Conservation (phyloP, 305 asterid genomes). For the Stenogyne calaminthoides region DNA sequence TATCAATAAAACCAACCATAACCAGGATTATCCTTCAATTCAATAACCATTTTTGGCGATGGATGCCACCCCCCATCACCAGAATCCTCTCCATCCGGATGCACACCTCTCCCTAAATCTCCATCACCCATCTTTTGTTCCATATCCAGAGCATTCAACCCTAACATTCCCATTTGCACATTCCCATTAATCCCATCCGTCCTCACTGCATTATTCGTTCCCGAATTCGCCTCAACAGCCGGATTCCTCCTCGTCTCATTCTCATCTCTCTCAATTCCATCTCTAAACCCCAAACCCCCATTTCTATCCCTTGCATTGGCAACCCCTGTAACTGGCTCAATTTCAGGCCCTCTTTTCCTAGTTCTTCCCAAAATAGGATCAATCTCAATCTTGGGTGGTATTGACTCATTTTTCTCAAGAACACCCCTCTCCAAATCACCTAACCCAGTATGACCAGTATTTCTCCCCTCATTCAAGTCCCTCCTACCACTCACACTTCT, state of each 20-base stretch:
- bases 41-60: conserved; percentile 60
- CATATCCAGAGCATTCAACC: conserved; percentile 34
- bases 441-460: conserved; percentile 28
- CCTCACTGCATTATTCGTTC: conserved; percentile 35
- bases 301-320: conserved; percentile 41
- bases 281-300: conserved; percentile 45
- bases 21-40: conserved; percentile 84
- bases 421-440: conserved; percentile 71
- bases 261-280: conserved; percentile 45
- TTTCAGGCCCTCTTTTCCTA: conserved; percentile 59
- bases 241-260: conserved; percentile 47
- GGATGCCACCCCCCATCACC: conserved; percentile 60
- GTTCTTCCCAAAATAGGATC: conserved; percentile 88
- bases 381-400: conserved; percentile 80
- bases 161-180: conserved; percentile 40
- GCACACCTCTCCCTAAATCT: conserved; percentile 41
- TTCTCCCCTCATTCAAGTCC: conserved; percentile 39
- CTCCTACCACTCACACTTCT: conserved; percentile 52
- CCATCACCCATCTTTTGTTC: conserved; percentile 58
- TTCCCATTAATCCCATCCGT: conserved; percentile 37
- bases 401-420: conserved; percentile 55
- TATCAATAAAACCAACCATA: conserved; percentile 58
- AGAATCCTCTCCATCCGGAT: conserved; percentile 57
- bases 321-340: conserved; percentile 50
- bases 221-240: conserved; percentile 33